Evolutionary conservation across 345 rosid genomes (phyloP), one percentile per base, ranked within the genome.

Genomic region (Heritiera littoralis): DNA sequence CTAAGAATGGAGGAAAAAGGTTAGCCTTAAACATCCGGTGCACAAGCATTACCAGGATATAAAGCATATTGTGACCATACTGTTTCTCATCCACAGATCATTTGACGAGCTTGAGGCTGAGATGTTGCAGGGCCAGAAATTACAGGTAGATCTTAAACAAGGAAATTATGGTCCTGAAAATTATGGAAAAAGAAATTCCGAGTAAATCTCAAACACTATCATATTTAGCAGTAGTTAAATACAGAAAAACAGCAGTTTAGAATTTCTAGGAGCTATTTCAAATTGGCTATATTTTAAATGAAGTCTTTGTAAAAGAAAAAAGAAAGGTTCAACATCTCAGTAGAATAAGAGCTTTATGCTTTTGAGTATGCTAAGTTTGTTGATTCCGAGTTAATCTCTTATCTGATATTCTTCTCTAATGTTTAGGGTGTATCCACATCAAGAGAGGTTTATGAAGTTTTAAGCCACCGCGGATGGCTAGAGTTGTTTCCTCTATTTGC

Each of bases 51-150:
- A 45, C 5, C 18, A 9, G 23, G 67, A 58, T 41, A 56, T 58
- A 23, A 68, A 4, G 68, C 45, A 17, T 71, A n/a, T 60, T 66
- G 40, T 78, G 59, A 63, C 63, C 76, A n/a, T 69, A 9, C 71
- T 45, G 43, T 76, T 56, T 63, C 40, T 83, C 74, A 49, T 67
- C 12, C 75, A 17, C 89, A 94, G 99, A 86, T 90, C 95, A n/a
- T 96, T 96, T 38, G 97, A 96, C 79, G 99, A 94, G 80, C 98
- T 94, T 71, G 99, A 96, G 83, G 97, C 92, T 58, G 97, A 92
- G 87, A 90, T 96, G 92, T 79, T 96, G 83, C 90, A 91, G 81
- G 99, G 99, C 59, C 99, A 96, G 79, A 96, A 94, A 80, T 88
- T 96, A 77, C 98, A 94, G 97, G 99, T 96, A 88, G 60, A 63